Evolutionary conservation across 2,329 filamentous ascomycete genomes (phyloP).

Genomic region (Rosellinia necatrix): DNA sequence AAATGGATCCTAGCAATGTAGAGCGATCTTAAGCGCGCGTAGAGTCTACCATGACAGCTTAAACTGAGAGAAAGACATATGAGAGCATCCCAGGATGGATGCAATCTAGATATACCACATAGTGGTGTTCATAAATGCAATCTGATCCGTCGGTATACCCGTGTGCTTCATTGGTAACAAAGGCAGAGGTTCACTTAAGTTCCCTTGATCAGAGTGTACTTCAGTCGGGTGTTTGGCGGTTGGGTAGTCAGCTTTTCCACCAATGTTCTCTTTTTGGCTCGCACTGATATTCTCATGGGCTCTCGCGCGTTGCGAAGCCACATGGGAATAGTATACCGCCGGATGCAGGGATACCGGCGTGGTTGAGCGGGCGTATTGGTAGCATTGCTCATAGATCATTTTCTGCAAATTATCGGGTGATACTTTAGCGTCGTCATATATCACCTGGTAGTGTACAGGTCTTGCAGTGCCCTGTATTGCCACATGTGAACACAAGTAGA

Average conservation of each 20-base stretch:
- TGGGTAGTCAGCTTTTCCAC: conserved; percentile 46
- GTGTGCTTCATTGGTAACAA: conserved; percentile 39
- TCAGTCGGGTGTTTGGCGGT: conserved; percentile 35
- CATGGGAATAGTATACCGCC: conserved; percentile 93
- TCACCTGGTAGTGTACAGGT: conserved; percentile 89
- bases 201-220: conserved; percentile 22
- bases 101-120: conserved; percentile 52
- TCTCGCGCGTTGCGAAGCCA: conserved; percentile 80
- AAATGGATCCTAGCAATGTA: too few relatives aligned
- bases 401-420: conserved; percentile 73
- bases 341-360: conserved; percentile 89
- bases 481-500: conserved; percentile 66
- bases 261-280: conserved; percentile 50
- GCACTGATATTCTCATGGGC: conserved; percentile 66
- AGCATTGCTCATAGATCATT: conserved; percentile 93
- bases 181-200: conserved; percentile 28
- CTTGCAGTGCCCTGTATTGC: conserved; percentile 94
- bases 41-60: too few relatives aligned
- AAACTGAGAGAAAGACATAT: too few relatives aligned
- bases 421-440: conserved; percentile 78
- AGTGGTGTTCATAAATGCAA: conserved; percentile 41
- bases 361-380: conserved; percentile 89
- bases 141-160: conserved; percentile 6
- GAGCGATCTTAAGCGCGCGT: too few relatives aligned
- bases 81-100: background rate